Conservation (phyloP, 371 early-diverging fungal genomes). For the Apophysomyces sp. region DNA sequence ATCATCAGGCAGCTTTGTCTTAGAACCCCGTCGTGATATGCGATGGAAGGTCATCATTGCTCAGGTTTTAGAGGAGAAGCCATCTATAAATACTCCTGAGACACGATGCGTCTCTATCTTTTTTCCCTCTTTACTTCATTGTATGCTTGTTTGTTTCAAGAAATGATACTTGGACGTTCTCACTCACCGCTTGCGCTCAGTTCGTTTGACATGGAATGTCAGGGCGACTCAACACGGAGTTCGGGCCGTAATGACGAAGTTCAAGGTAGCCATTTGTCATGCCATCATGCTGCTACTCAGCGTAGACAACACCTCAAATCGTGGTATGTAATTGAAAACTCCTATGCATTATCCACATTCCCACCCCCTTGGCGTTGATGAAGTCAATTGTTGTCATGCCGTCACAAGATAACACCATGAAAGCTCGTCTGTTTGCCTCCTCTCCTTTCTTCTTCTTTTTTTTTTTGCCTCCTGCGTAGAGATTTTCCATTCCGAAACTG, state of each 20-base stretch:
- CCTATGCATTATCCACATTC: not conserved
- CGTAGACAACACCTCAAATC: not conserved
- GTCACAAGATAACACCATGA: not conserved
- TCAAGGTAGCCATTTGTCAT: not conserved
- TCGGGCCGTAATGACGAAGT: not conserved
- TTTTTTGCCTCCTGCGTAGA: not conserved
- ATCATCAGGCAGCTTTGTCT: not conserved
- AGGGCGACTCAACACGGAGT: not conserved
- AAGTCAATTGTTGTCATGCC: conserved; percentile 3
- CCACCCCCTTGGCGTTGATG: not conserved
- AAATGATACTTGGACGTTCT: not conserved
- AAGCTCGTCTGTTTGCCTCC: not conserved
- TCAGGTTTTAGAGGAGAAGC: not conserved
- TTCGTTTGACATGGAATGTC: not conserved
- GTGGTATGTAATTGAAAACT: not conserved
- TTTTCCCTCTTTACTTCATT: not conserved
- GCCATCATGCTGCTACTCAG: not conserved
- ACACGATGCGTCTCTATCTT: not conserved
- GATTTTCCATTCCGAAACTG: too few relatives aligned
- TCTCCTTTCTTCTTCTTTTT: conserved; percentile 7
- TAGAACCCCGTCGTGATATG: not conserved
- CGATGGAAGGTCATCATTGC: not conserved
- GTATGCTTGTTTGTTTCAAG: not conserved
- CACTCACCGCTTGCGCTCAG: not conserved
- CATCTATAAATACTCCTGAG: not conserved